phyloP scores from a whole-genome alignment of 257 asterid genomes.

The Nicotiana otophora region DNA sequence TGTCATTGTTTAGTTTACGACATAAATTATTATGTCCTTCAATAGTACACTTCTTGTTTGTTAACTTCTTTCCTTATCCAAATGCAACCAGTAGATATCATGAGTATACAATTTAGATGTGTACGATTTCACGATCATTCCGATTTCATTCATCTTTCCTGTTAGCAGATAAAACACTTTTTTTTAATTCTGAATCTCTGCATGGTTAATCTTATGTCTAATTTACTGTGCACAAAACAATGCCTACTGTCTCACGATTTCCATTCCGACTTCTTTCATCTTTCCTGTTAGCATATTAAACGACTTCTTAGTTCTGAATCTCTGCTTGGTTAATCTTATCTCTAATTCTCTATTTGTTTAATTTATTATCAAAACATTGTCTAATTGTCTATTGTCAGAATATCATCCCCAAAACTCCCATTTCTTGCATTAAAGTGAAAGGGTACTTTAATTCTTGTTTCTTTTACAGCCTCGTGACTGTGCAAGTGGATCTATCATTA shows the following conservation, averaged over 20 bases:
- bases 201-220: neutral
- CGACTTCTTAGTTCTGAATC: neutral
- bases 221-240: neutral
- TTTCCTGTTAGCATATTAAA: neutral
- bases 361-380: neutral
- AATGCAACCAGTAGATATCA: neutral
- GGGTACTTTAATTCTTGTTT: slow-evolving; percentile 8
- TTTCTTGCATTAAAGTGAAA: neutral
- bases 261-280: neutral
- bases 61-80: slow-evolving; percentile 4
- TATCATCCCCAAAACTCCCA: neutral
- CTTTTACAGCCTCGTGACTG: slow-evolving; percentile 86
- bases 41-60: neutral
- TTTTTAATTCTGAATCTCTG: too few relatives aligned
- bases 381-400: neutral
- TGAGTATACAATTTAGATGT: neutral
- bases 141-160: neutral
- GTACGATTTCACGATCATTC: neutral
- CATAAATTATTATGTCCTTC: neutral
- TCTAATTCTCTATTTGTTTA: neutral
- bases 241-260: neutral
- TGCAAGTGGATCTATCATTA: slow-evolving; percentile 26
- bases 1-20: neutral
- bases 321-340: neutral
- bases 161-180: neutral